Conservation (phyloP, 2,329 filamentous ascomycete genomes). For the Alternaria gaisen region DNA sequence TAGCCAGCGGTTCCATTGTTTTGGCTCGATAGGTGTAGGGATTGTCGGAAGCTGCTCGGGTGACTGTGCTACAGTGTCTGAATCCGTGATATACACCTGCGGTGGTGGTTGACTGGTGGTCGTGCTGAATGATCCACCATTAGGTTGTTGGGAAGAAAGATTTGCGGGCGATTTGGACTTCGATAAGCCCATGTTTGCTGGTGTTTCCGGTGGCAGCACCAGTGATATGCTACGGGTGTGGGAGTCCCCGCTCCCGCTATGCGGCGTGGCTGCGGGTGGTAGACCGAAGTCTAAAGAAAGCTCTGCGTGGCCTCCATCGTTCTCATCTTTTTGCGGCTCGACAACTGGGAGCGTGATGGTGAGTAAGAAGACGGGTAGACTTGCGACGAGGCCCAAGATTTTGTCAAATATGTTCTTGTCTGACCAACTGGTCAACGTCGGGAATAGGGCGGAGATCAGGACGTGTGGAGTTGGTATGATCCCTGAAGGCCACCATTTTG, state of each 20-base stretch:
- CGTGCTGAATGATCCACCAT: slow-evolving; percentile 20
- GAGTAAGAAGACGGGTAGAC: slow-evolving; percentile 89
- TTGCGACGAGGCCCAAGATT: slow-evolving; percentile 79
- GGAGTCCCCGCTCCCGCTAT: slow-evolving; percentile 26
- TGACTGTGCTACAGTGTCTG: slow-evolving; percentile 45
- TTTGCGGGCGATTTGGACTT: slow-evolving; percentile 17
- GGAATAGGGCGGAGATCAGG: slow-evolving; percentile 80
- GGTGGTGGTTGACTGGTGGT: slow-evolving; percentile 35
- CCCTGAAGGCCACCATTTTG: slow-evolving; percentile 83
- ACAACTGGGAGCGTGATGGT: slow-evolving; percentile 92
- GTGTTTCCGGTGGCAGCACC: slow-evolving; percentile 32
- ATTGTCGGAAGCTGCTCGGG: slow-evolving; percentile 45
- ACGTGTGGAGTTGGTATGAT: slow-evolving; percentile 76
- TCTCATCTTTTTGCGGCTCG: slow-evolving; percentile 67
- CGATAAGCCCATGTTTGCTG: slow-evolving; percentile 11
- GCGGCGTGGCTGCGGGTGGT: slow-evolving; percentile 37
- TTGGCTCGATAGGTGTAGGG: slow-evolving; percentile 40
- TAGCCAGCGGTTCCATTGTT: slow-evolving; percentile 91
- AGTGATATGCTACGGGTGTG: slow-evolving; percentile 33
- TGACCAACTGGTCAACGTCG: slow-evolving; percentile 82
- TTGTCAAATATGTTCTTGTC: slow-evolving; percentile 88
- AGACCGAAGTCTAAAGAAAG: slow-evolving; percentile 43
- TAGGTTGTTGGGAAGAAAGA: background rate
- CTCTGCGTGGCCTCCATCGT: slow-evolving; percentile 29
- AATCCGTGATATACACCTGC: slow-evolving; percentile 44